phyloP scores from a whole-genome alignment of 2,329 filamentous ascomycete genomes.

The Ophiostoma triangulosporum region DNA sequence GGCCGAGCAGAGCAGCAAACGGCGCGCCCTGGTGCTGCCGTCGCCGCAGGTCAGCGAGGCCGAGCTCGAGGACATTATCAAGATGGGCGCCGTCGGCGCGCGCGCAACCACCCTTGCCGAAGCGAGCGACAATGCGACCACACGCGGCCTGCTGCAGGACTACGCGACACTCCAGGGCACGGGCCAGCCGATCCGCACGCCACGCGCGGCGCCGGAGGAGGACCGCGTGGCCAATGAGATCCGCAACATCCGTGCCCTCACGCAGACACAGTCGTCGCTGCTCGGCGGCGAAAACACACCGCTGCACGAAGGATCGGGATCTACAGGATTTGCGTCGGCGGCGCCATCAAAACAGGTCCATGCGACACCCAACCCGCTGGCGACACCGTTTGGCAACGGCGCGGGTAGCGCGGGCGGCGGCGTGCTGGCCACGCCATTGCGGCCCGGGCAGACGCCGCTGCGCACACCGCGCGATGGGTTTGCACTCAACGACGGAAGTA shows the following conservation, averaged over 20 bases:
- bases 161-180: slow-evolving; percentile 65
- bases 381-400: slow-evolving; percentile 61
- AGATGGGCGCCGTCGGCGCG: slow-evolving; percentile 93
- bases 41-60: slow-evolving; percentile 83
- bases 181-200: slow-evolving; percentile 74
- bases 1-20: slow-evolving; percentile 92
- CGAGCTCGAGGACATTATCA: slow-evolving; percentile 94
- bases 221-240: slow-evolving; percentile 96
- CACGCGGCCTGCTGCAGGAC: slow-evolving; percentile 72
- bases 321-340: slow-evolving; percentile 78
- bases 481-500: slow-evolving; percentile 60
- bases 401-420: slow-evolving; percentile 21
- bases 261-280: slow-evolving; percentile 84
- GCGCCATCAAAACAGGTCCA: slow-evolving; percentile 67
- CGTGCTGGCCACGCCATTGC: slow-evolving; percentile 14
- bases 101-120: slow-evolving; percentile 63
- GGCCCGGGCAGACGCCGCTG: slow-evolving; percentile 55
- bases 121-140: slow-evolving; percentile 71
- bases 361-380: slow-evolving; percentile 90
- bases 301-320: slow-evolving; percentile 64
- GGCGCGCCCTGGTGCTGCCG: slow-evolving; percentile 68
- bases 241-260: slow-evolving; percentile 80
- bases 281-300: slow-evolving; percentile 90
- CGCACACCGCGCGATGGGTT: slow-evolving; percentile 75
- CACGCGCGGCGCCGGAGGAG: slow-evolving; percentile 79